Evolutionary conservation across 2,329 filamentous ascomycete genomes (phyloP), one percentile per base, ranked within the genome.

Genomic region (Onygena corvina): DNA sequence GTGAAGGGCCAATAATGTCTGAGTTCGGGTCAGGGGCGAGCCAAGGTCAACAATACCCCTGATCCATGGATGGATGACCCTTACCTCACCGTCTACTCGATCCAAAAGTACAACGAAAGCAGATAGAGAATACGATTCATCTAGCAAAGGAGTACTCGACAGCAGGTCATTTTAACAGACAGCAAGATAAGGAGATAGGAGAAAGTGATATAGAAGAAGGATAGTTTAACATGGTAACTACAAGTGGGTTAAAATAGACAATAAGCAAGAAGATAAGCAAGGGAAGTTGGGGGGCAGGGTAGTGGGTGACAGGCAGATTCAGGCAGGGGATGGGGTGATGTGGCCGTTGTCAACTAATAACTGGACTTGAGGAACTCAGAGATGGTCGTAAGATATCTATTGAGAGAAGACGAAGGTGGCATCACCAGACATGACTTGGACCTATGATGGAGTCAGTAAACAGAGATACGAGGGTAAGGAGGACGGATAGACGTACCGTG

Each of bases 401-500:
- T 48, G 30, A 8, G 45, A 68, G 56, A 71, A 67, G 56, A 74
- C 68, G 60, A 71, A 74, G 53, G 66, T 71, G 48, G 73, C 74
- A 25, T 67, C 68, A 52, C 74, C 74, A 23, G 69, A 71, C 52
- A 66, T 61, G 50, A 75, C 63, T 52, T 71, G 63, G 50, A 75
- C 71, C 74, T 76, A 47, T 30, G 29, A 34, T 3, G 6, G 21
- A 30, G 27, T 18, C 4, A 40, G 46, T 12, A 14, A 27, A 48
- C 11, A 16, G 16, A 38, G 30, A 14, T 47, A 12, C 4, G 45
- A 18, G 42, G 48, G 21, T n/a, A 18, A 40, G 20, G 23, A 29
- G 18, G 23, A 12, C 14, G 6, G 6, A 40, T 47, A 38, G 52
- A 77, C 84, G 76, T 80, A 92, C 86, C 46, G 87, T 94, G 79